Conservation (phyloP, 495 filamentous ascomycete genomes). For the Xylaria grammica region DNA sequence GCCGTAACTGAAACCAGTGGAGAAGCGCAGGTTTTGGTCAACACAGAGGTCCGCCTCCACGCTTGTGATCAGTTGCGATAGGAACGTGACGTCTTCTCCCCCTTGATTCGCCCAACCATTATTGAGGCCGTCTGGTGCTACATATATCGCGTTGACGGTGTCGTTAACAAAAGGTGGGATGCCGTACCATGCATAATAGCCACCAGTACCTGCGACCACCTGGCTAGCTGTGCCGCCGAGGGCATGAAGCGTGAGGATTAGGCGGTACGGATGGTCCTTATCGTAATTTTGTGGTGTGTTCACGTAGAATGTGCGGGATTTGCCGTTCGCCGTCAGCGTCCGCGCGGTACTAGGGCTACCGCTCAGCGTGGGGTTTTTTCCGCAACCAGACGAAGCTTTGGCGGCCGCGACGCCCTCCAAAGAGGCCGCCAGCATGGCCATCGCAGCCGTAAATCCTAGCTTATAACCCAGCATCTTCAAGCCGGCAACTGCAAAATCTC, state of each 20-base stretch:
- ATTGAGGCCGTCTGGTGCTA: slow-evolving; percentile 49
- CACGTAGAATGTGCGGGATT: slow-evolving; percentile 42
- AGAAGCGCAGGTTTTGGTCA: slow-evolving; percentile 50
- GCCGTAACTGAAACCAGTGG: slow-evolving; percentile 56
- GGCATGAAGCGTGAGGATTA: slow-evolving; percentile 50
- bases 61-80: slow-evolving; percentile 43
- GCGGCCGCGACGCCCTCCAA: slow-evolving; percentile 18
- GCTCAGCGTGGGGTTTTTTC: slow-evolving; percentile 41
- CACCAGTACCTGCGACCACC: slow-evolving; percentile 40
- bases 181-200: slow-evolving; percentile 45
- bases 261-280: slow-evolving; percentile 41
- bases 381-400: slow-evolving; percentile 44
- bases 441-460: not conserved
- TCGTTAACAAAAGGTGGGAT: slow-evolving; percentile 43
- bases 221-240: slow-evolving; percentile 43
- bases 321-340: slow-evolving; percentile 34
- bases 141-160: slow-evolving; percentile 40
- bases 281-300: slow-evolving; percentile 48
- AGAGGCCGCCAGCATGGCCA: not conserved
- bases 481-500: too few species aligned
- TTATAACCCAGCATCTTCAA: not conserved
- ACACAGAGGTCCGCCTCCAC: slow-evolving; percentile 51
- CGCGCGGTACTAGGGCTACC: slow-evolving; percentile 35
- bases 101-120: slow-evolving; percentile 51
- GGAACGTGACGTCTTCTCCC: slow-evolving; percentile 52